Evolutionary conservation across 371 early-diverging fungal genomes (phyloP).

Genomic region (Sporodiniella umbellata): DNA sequence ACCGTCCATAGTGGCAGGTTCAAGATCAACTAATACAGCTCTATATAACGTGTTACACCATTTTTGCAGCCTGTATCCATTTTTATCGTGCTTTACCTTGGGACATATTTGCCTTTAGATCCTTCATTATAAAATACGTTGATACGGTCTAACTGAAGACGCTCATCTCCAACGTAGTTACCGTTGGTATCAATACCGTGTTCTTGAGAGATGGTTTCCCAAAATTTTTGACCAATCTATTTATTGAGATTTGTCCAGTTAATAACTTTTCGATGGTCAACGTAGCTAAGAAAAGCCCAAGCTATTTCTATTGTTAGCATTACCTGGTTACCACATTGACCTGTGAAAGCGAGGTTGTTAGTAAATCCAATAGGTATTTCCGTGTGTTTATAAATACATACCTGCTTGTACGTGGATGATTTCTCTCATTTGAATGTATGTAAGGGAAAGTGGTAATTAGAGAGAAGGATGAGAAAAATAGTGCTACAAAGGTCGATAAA

Average conservation of each 20-base stretch:
- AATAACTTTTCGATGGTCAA: too few relatives aligned
- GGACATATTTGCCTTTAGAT: constrained; percentile 78
- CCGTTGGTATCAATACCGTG: constrained; percentile 89
- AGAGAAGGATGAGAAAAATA: constrained; percentile 2
- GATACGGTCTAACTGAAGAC: constrained; percentile 95
- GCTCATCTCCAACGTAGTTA: constrained; percentile 76
- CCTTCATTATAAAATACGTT: constrained; percentile 98
- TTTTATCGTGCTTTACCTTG: constrained; percentile 37
- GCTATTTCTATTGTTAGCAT: constrained; percentile 1
- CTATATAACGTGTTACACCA: constrained; percentile 49
- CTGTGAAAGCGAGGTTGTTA: constrained; percentile 6
- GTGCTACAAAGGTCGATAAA: constrained; percentile 5
- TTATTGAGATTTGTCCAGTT: too few relatives aligned
- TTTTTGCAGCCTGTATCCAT: background rate
- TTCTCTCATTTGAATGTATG: constrained; percentile 85
- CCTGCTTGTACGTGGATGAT: constrained; percentile 99
- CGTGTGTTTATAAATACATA: constrained; percentile 8
- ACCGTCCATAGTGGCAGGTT: constrained; percentile 99
- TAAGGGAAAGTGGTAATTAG: background rate
- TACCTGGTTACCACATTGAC: constrained; percentile 93
- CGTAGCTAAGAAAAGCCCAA: background rate
- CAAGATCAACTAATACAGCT: constrained; percentile 94
- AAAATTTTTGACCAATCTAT: constrained; percentile 88
- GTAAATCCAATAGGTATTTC: background rate
- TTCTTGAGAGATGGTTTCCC: constrained; percentile 93